phyloP scores from a whole-genome alignment of 1,284 basidiomycete genomes.

The Melampsora larici-populina region DNA sequence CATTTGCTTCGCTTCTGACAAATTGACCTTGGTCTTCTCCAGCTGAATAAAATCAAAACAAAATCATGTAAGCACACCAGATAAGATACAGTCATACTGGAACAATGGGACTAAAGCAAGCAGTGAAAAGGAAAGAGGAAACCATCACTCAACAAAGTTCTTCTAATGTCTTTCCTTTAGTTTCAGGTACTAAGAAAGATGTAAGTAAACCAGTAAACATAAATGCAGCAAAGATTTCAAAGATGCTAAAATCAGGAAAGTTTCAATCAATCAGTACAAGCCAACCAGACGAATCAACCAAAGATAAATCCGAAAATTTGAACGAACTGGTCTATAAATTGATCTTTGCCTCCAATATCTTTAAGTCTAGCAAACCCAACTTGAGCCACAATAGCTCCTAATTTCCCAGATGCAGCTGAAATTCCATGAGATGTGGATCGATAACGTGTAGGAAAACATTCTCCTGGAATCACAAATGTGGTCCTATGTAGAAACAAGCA shows the following conservation, averaged over 20 bases:
- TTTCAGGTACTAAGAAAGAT: slow-evolving; percentile 28
- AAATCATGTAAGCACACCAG: not conserved
- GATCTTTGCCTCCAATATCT: slow-evolving; percentile 36
- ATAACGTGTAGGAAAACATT: slow-evolving; percentile 56
- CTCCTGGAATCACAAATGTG: slow-evolving; percentile 35
- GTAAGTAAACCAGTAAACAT: slow-evolving; percentile 31
- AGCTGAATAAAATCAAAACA: not conserved
- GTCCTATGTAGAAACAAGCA: not conserved
- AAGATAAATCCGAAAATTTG: not conserved
- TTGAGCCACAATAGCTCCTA: slow-evolving; percentile 77
- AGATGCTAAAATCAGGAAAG: slow-evolving; percentile 19
- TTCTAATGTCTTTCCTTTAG: slow-evolving; percentile 33
- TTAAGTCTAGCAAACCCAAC: slow-evolving; percentile 54
- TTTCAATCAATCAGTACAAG: not conserved
- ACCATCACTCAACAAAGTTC: slow-evolving; percentile 16
- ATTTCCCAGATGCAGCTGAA: slow-evolving; percentile 71
- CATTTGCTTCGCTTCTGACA: slow-evolving; percentile 29
- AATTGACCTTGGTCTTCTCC: slow-evolving; percentile 49
- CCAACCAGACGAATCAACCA: not conserved
- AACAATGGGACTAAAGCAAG: not conserved
- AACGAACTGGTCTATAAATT: slow-evolving; percentile 30
- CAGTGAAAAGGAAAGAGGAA: not conserved
- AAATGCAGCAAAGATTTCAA: slow-evolving; percentile 34
- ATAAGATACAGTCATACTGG: not conserved
- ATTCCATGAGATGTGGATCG: slow-evolving; percentile 80